Percentiles rank a stretch among this genome's conserved stretches.
Conservation (phyloP, 2,329 filamentous ascomycete species). For the Cordyceps farinosa region DNA sequence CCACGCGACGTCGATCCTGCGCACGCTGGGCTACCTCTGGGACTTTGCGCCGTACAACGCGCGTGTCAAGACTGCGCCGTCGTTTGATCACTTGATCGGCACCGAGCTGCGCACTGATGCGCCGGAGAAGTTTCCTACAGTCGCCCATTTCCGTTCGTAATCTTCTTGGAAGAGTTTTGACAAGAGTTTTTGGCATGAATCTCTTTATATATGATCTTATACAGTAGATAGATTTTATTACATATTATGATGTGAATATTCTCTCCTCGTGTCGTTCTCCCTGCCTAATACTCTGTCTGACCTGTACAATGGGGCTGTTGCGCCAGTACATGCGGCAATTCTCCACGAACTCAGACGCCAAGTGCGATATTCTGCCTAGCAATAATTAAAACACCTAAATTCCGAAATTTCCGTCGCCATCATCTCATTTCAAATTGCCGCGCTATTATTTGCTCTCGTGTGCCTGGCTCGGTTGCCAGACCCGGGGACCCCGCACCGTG, state of each 20-base stretch:
- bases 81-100: conserved; percentile 29
- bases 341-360: background rate
- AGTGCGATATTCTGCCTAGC: background rate
- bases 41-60: conserved; percentile 36
- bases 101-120: conserved; percentile 3
- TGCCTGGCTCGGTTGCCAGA: background rate
- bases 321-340: background rate
- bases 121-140: conserved; percentile 12
- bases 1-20: conserved; percentile 42
- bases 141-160: conserved; percentile 13
- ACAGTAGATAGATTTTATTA: background rate
- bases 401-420: background rate
- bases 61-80: conserved; percentile 35
- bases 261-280: background rate
- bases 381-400: no score
- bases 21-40: conserved; percentile 41
- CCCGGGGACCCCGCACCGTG: conserved; percentile 5
- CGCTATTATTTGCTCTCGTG: background rate
- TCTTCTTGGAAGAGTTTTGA: no score
- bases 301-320: background rate
- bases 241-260: background rate
- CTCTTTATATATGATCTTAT: background rate
- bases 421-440: background rate
- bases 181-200: no score
- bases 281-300: background rate